Evolutionary conservation across 192 early-diverging fungal species (phyloP).

Genomic region (Helicostylum pulchrum): DNA sequence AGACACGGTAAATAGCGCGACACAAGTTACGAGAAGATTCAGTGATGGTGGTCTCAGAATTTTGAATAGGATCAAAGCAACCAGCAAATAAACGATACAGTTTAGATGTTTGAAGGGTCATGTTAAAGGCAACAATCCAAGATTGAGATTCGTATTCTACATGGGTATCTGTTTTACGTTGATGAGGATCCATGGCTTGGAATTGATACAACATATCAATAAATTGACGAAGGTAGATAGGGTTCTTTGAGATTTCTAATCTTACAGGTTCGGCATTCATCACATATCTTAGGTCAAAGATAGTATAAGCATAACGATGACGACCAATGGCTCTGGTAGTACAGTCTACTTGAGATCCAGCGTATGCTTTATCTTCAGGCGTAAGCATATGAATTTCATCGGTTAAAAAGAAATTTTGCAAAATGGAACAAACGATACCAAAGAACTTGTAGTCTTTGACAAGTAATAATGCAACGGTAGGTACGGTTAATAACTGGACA

Average conservation of each 20-base stretch:
- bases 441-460: slow-evolving; percentile 76
- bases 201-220: slow-evolving; percentile 80
- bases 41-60: too few relatives aligned
- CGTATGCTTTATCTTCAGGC: slow-evolving; percentile 17
- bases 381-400: slow-evolving; percentile 57
- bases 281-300: slow-evolving; percentile 84
- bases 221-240: slow-evolving; percentile 63
- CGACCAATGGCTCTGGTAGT: slow-evolving; percentile 66
- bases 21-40: slow-evolving; percentile 22
- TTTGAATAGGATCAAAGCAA: slow-evolving; percentile 39
- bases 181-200: slow-evolving; percentile 92
- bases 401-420: slow-evolving; percentile 78
- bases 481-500: slow-evolving; percentile 92
- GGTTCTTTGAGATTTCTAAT: slow-evolving; percentile 54
- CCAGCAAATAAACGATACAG: slow-evolving; percentile 71
- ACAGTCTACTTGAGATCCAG: slow-evolving; percentile 55
- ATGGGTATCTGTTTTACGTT: slow-evolving; percentile 70
- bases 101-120: slow-evolving; percentile 78
- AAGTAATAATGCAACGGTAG: slow-evolving; percentile 80
- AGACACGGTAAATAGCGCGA: slow-evolving; percentile 20
- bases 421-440: slow-evolving; percentile 69
- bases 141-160: slow-evolving; percentile 90
- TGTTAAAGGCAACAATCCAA: slow-evolving; percentile 91
- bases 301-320: slow-evolving; percentile 76
- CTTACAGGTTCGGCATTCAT: slow-evolving; percentile 53